Conservation (phyloP, 1,139 yeast species). For the Meyerozyma elateridarum region DNA sequence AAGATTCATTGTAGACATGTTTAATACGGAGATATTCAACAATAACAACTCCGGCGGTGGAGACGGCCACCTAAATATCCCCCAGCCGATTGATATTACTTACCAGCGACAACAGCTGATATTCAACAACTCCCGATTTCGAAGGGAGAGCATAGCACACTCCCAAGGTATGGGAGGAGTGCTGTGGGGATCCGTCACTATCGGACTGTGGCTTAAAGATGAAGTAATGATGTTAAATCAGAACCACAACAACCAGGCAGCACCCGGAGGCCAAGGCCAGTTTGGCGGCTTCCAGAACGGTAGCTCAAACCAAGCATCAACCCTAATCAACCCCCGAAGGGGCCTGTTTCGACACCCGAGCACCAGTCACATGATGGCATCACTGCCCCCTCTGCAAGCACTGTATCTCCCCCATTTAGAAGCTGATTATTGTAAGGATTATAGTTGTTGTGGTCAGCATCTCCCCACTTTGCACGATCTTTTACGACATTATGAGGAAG, state of each 20-base stretch:
- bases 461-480: conserved; percentile 92
- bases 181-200: conserved; percentile 95
- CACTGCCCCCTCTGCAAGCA: conserved; percentile 66
- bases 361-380: conserved; percentile 25
- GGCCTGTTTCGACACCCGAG: conserved; percentile 35
- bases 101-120: conserved; percentile 42
- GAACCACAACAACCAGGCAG: conserved; percentile 11
- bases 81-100: conserved; percentile 47
- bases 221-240: conserved; percentile 63
- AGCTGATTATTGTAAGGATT: conserved; percentile 94
- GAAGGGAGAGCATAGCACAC: conserved; percentile 90
- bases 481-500: conserved; percentile 92
- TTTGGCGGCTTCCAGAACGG: too few relatives aligned
- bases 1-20: too few relatives aligned
- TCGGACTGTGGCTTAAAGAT: conserved; percentile 94
- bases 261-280: not conserved
- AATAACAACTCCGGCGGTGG: conserved; percentile 10
- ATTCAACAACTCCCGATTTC: conserved; percentile 34
- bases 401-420: conserved; percentile 87
- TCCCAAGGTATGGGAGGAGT: conserved; percentile 98
- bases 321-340: conserved; percentile 40
- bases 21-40: conserved; percentile 17
- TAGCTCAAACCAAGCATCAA: conserved; percentile 15
- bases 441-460: conserved; percentile 90
- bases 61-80: conserved; percentile 16